These are phyloP conservation scores for Ascochyta lentis DNA, from an alignment of 2,329 filamentous ascomycete species.

Conservation along the genomic window DNA sequence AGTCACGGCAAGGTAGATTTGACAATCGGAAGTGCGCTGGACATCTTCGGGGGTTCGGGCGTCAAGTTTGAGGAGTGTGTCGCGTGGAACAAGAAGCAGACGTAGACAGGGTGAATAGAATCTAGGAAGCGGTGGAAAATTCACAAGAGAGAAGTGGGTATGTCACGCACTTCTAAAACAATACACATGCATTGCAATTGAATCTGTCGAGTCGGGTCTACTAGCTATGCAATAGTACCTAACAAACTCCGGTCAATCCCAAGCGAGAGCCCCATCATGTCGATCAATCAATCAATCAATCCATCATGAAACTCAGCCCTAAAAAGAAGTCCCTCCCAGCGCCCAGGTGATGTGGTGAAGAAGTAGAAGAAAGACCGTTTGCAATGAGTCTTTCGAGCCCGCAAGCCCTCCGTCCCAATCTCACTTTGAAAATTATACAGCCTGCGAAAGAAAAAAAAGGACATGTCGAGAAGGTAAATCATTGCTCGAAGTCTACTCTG, in stretches of 20 bases:
- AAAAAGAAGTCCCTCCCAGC: neutral
- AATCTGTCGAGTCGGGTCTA: neutral
- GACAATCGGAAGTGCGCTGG: constrained; percentile 94
- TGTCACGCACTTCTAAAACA: neutral
- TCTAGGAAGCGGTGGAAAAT: too few relatives aligned
- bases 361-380: constrained; percentile 6
- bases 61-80: constrained; percentile 91
- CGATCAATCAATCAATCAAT: neutral
- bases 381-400: neutral
- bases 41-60: constrained; percentile 90
- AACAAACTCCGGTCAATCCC: neutral
- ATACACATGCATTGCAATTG: constrained; percentile 14
- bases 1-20: constrained; percentile 86
- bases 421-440: neutral
- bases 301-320: too few relatives aligned
- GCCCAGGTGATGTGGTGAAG: neutral
- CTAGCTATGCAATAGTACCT: constrained; percentile 7
- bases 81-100: constrained; percentile 71
- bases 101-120: neutral
- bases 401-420: too few relatives aligned
- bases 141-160: neutral
- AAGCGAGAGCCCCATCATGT: neutral
- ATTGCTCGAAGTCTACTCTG: neutral
- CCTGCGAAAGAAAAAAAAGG: constrained; percentile 10
- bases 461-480: constrained; percentile 29